Conservation (phyloP, 345 rosid species). For the Eucalyptus pauciflora region DNA sequence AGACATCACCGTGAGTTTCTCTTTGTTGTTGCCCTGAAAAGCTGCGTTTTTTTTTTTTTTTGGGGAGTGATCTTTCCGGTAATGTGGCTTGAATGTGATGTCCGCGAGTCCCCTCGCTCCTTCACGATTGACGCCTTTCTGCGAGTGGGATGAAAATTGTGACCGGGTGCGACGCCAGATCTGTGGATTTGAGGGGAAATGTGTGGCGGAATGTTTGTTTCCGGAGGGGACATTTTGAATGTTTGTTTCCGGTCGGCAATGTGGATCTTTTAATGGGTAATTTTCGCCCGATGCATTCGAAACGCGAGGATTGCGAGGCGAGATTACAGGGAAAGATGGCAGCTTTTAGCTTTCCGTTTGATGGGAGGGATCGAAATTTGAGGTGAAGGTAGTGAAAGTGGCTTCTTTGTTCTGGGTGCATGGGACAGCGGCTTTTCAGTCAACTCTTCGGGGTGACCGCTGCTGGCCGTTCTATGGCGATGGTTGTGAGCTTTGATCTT, state of each 20-base stretch:
- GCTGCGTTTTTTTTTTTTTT: background rate
- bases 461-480: background rate
- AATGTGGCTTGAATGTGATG: background rate
- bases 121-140: background rate
- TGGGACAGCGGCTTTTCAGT: background rate
- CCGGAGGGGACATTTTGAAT: background rate
- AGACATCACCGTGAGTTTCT: constrained; percentile 55
- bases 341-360: background rate
- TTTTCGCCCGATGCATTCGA: background rate
- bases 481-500: background rate
- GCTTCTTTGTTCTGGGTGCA: background rate
- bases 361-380: background rate
- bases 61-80: background rate
- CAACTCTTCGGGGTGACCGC: background rate
- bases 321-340: background rate
- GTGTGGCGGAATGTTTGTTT: background rate
- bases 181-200: background rate
- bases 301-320: background rate
- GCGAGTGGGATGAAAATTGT: background rate
- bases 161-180: background rate
- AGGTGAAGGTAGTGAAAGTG: background rate
- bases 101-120: background rate
- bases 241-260: background rate
- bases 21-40: background rate
- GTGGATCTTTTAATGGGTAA: background rate